Base-by-base conservation (phyloP, 208 protist genomes). In the Spongospora subterranea region DNA sequence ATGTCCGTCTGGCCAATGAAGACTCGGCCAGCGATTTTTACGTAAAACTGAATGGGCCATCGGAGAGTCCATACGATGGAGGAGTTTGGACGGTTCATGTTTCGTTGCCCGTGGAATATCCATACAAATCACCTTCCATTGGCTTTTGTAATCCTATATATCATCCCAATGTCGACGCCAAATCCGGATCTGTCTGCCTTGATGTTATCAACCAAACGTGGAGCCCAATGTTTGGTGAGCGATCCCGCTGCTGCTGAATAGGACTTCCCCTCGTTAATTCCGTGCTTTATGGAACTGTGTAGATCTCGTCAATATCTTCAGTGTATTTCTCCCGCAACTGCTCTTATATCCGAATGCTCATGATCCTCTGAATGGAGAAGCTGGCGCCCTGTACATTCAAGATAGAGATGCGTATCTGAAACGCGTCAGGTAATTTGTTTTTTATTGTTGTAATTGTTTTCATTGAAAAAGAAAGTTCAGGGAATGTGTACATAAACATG, bases 141-240 rank as follows among this genome's bases (percentile, higher is more conserved):
- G 98, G 98, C 17, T 99, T 99, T 92, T 93, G 95, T 65, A 99
- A 99, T 93, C 96, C 95, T 77, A 98, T 99, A 77, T 97, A 97
- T 92, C 98, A 99, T 93, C 98, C 98, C 35, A 99, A 99, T 93
- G 97, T 99, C 0, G 98, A 99, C 92, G 97, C 98, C 92, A 93
- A 93, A 89, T 99, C 97, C 45, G 98, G 98, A 50, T 98, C 97
- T 77, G 97, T 99, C 64, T 99, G 98, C 94, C 95, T 99, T 20
- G 98, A 99, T 93, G 98, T 99, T 64, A 98, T 99, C 92, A 99
- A 99, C 93, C 98, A 99, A 91, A 99, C 98, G 1, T 99, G 98
- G 98, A 98, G 96, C 46, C 98, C 98, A 1, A 98, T 99, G 97
- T 99, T 98, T 95, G 91, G 89, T 91, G 32, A 66, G 39, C 0